Evolutionary conservation across 108 stramenopile genomes (phyloP).

Genomic region (Discostella pseudostelligera): DNA sequence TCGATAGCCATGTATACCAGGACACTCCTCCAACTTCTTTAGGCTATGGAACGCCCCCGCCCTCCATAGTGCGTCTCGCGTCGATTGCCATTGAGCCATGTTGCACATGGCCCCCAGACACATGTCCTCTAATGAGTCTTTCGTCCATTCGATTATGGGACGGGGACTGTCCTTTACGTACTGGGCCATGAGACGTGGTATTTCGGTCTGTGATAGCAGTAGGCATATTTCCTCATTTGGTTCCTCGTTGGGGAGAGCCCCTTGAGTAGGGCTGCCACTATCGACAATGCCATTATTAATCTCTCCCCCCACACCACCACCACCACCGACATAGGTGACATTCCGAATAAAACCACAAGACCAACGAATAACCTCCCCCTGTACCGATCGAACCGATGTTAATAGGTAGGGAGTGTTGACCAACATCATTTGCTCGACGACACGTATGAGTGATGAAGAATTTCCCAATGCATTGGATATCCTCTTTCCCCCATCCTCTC

Average conservation of each 20-base stretch:
- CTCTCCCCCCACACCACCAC: constrained; percentile 1
- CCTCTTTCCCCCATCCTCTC: neutral
- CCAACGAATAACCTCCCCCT: constrained; percentile 46
- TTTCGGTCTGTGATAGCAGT: constrained; percentile 27
- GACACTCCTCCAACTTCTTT: constrained; percentile 30
- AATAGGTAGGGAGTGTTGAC: constrained; percentile 17
- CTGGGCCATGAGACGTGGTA: constrained; percentile 17
- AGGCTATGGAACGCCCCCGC: constrained; percentile 18
- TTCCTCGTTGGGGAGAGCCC: constrained; percentile 7
- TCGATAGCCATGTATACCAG: constrained; percentile 51
- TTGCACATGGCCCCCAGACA: constrained; percentile 32
- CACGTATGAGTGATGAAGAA: constrained; percentile 19
- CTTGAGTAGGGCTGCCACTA: constrained; percentile 22
- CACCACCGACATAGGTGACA: constrained; percentile 16
- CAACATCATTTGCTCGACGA: constrained; percentile 27
- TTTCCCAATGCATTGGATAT: neutral
- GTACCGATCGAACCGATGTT: constrained; percentile 25
- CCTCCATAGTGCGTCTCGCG: constrained; percentile 18
- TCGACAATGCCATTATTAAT: constrained; percentile 6
- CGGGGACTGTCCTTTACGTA: constrained; percentile 20
- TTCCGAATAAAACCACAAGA: constrained; percentile 38
- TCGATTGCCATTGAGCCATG: constrained; percentile 34
- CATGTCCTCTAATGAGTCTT: constrained; percentile 37
- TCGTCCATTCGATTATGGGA: constrained; percentile 33
- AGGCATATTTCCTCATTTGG: constrained; percentile 26